These are phyloP conservation scores for Aspergillus sclerotioniger DNA, from an alignment of 495 filamentous ascomycete species.

Conservation along the genomic window DNA sequence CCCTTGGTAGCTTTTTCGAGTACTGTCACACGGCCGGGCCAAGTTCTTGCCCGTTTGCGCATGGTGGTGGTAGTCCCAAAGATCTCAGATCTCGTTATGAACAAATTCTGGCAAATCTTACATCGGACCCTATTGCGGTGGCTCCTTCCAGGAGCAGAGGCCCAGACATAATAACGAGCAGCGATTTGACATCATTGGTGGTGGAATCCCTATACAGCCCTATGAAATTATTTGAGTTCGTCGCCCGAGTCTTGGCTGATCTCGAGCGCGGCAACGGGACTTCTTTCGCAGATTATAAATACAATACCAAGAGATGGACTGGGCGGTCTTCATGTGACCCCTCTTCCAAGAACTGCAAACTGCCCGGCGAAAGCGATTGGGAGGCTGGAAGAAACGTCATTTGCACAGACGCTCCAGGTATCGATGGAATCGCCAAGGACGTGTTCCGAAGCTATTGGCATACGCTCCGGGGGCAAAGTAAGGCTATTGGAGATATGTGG, in stretches of 20 bases:
- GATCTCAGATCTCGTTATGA: not conserved
- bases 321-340: not conserved
- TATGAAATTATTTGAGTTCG: not conserved
- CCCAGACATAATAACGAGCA: conserved; percentile 3
- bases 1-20: not conserved
- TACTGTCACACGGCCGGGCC: not conserved
- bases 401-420: not conserved
- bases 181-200: not conserved
- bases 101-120: not conserved
- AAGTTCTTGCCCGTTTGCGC: not conserved
- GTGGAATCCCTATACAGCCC: not conserved
- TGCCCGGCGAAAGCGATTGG: not conserved
- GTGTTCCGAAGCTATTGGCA: not conserved
- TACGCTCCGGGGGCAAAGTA: not conserved
- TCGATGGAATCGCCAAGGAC: not conserved
- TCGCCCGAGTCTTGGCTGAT: not conserved
- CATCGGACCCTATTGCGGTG: not conserved
- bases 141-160: not conserved
- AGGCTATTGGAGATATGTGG: not conserved
- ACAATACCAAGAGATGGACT: not conserved
- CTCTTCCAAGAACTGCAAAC: not conserved
- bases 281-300: not conserved
- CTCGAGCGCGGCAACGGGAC: not conserved
- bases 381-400: not conserved
- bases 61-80: no score